Conservation (phyloP, 495 filamentous ascomycete genomes). For the Penicillium angulare region DNA sequence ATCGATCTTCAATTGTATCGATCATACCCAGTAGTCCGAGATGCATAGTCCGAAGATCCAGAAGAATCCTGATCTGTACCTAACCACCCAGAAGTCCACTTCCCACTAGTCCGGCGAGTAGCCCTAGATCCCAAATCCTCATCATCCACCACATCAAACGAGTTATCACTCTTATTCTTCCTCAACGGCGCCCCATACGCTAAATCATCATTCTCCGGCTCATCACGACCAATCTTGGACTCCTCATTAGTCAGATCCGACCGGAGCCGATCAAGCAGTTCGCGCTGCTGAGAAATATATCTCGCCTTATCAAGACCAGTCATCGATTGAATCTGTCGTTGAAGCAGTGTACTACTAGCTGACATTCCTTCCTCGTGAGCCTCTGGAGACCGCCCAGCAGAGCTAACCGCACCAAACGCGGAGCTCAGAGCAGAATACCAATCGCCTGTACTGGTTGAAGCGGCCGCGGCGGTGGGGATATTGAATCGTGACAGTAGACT, state of each 20-base stretch:
- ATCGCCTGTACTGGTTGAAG: slow-evolving; percentile 50
- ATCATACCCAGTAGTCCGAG: slow-evolving; percentile 29
- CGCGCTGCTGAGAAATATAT: slow-evolving; percentile 71
- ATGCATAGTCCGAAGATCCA: slow-evolving; percentile 31
- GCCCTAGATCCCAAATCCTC: slow-evolving; percentile 53
- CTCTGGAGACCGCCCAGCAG: slow-evolving; percentile 43
- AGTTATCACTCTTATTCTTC: slow-evolving; percentile 72
- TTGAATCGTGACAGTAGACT: slow-evolving; percentile 80
- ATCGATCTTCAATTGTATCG: slow-evolving; percentile 13
- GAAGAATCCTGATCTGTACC: slow-evolving; percentile 29
- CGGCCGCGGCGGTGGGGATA: slow-evolving; percentile 55
- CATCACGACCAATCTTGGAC: slow-evolving; percentile 39
- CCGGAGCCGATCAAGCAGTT: slow-evolving; percentile 67
- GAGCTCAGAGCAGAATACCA: slow-evolving; percentile 62
- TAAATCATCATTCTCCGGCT: slow-evolving; percentile 45
- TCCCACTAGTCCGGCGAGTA: slow-evolving; percentile 23
- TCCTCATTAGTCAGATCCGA: slow-evolving; percentile 75
- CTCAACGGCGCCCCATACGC: slow-evolving; percentile 50
- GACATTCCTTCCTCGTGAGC: slow-evolving; percentile 52
- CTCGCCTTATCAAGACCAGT: slow-evolving; percentile 59
- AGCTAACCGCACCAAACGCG: slow-evolving; percentile 55
- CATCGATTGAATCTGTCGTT: slow-evolving; percentile 57
- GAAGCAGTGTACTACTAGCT: slow-evolving; percentile 63
- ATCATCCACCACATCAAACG: slow-evolving; percentile 81
- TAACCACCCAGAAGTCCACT: slow-evolving; percentile 42